Evolutionary conservation across 2,329 filamentous ascomycete genomes (phyloP), one percentile per base, ranked within the genome.

Genomic region (Fusarium tricinctum): DNA sequence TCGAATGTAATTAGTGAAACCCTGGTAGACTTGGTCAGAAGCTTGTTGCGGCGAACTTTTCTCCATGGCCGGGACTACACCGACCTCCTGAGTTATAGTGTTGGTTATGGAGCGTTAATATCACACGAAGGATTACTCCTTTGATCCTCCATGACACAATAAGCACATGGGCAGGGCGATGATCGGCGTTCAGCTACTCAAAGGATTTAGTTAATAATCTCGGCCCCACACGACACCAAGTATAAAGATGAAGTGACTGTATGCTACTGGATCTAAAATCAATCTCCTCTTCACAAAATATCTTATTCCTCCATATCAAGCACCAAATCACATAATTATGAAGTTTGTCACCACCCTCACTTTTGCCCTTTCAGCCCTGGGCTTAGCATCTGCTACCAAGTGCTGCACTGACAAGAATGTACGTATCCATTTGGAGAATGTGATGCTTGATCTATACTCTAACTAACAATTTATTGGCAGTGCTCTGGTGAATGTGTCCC

Each of bases 21-120:
- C 45, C 20, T 63, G 28, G 5, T 49, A 63, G 2, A 63, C 57
- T 6, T 56, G 9, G 12, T 10, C 12, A 30, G 28, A 30, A 30
- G 28, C 28, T 30, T 30, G 28, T 5, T 30, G 28, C 28, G 12
- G 12, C 28, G 28, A 3, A 30, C 13, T 13, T 13, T 30, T 30
- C 10, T 13, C 12, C 10, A 5, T 30, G 12, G 28, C 10, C 28
- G 13, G 10, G 28, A 13, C 28, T 13, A 30, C 28, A 30, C 10
- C 28, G 10, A 30, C 28, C 5, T 30, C 28, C 28, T 4, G 13
- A 30, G 9, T 30, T 3, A 12, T 30, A 10, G 28, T 30, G 12
- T 30, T 30, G 26, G 8, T 10, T 26, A 26, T 26, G 9, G 3
- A 2, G 26, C 26, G 9, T 8, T 26, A 3, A 26, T 10, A 26